phyloP scores from a whole-genome alignment of 1,284 basidiomycete species.

The Pholiota adiposa region DNA sequence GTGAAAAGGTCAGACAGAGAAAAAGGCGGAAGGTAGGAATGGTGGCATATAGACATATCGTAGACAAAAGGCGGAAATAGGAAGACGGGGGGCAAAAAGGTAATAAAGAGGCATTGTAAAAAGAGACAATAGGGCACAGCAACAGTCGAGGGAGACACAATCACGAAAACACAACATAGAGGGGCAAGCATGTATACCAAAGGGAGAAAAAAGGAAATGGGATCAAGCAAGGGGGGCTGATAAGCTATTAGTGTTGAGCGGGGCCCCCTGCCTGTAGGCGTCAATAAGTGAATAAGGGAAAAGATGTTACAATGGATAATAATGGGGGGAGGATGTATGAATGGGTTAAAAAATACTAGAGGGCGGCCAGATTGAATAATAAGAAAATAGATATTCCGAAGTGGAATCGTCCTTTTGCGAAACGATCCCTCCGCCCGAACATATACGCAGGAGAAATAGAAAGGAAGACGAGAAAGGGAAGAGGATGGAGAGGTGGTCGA shows the following conservation, averaged over 20 bases:
- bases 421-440: conserved; percentile 28
- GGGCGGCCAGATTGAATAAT: conserved; percentile 22
- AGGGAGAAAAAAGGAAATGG: background rate
- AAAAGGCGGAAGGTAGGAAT: background rate
- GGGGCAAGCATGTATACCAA: conserved; percentile 3
- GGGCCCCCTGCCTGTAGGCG: background rate
- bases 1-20: background rate
- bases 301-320: conserved; percentile 1
- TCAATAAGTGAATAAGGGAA: background rate
- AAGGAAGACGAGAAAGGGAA: background rate
- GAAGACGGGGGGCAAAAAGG: background rate
- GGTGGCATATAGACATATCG: conserved; percentile 1
- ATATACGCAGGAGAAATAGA: conserved; percentile 15
- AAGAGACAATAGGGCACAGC: conserved; percentile 9
- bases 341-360: conserved; percentile 22
- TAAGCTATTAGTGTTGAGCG: background rate
- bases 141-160: conserved; percentile 9
- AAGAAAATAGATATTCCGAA: conserved; percentile 22
- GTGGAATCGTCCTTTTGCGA: conserved; percentile 28
- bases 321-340: conserved; percentile 5
- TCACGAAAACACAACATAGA: conserved; percentile 16
- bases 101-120: conserved; percentile 5
- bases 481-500: background rate
- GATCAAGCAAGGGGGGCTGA: background rate
- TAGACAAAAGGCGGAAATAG: background rate